Evolutionary conservation across 371 early-diverging fungal species (phyloP).

Genomic region (Encephalitozoon romaleae): DNA sequence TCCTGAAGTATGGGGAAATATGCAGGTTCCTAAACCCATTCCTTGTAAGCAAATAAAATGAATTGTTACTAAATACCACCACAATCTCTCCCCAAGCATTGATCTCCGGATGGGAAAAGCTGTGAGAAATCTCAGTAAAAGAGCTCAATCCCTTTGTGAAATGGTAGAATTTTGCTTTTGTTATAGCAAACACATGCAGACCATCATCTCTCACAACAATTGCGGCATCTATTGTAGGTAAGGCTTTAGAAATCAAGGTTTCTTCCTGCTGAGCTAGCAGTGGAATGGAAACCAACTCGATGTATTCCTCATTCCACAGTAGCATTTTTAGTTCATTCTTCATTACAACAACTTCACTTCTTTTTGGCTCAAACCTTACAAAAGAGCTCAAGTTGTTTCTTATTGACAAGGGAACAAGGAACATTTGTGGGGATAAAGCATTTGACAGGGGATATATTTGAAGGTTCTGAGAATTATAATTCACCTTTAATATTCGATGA

Average conservation of each 20-base stretch:
- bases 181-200: neutral
- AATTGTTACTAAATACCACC: neutral
- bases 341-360: neutral
- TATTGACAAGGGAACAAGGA: neutral
- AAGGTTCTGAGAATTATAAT: neutral
- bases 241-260: neutral
- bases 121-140: neutral
- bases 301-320: neutral
- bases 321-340: neutral
- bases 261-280: neutral
- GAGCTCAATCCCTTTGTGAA: neutral
- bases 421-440: neutral
- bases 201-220: neutral
- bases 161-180: neutral
- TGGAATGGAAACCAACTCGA: slow-evolving; percentile 1
- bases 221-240: neutral
- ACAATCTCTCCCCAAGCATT: neutral
- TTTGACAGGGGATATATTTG: neutral
- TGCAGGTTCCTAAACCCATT: neutral
- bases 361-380: neutral
- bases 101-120: neutral
- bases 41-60: neutral
- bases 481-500: neutral
- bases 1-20: slow-evolving; percentile 4
- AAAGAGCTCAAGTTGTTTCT: neutral